Conservation (phyloP, 2,329 filamentous ascomycete species). For the Sporothrix curviconia region DNA sequence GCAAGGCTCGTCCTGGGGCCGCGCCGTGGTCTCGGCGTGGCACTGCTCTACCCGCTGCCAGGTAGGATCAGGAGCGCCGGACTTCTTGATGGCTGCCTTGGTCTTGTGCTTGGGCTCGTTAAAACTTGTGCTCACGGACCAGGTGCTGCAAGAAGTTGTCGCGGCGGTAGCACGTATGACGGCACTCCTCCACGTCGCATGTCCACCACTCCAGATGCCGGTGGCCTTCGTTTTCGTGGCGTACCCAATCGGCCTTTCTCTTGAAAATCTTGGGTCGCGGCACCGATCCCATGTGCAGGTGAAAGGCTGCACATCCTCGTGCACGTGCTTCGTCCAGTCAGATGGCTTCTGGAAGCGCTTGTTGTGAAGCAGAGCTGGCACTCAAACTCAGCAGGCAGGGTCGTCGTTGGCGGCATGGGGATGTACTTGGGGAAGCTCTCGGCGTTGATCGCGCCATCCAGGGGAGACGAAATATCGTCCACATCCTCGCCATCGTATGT, state of each 20-base stretch:
- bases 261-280: constrained; percentile 84
- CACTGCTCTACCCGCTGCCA: constrained; percentile 76
- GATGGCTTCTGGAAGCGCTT: constrained; percentile 88
- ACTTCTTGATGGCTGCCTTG: constrained; percentile 59
- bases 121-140: constrained; percentile 83
- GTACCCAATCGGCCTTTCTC: constrained; percentile 90
- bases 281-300: constrained; percentile 85
- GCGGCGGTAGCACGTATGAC: constrained; percentile 75
- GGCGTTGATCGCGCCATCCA: constrained; percentile 61
- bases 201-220: constrained; percentile 87
- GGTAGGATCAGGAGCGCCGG: constrained; percentile 53
- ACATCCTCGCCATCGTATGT: constrained; percentile 54
- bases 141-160: constrained; percentile 93
- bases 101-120: constrained; percentile 77
- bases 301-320: constrained; percentile 88
- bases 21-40: constrained; percentile 59
- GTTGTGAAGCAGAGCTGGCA: constrained; percentile 79
- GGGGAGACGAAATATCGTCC: constrained; percentile 49
- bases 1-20: constrained; percentile 70
- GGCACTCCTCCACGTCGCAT: constrained; percentile 74
- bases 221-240: constrained; percentile 88
- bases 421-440: constrained; percentile 77
- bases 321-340: constrained; percentile 94
- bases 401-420: constrained; percentile 69
- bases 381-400: constrained; percentile 80